These are phyloP conservation scores for Pseudogymnoascus sp. DNA, from an alignment of 2,329 filamentous ascomycete species.

Conservation along the genomic window DNA sequence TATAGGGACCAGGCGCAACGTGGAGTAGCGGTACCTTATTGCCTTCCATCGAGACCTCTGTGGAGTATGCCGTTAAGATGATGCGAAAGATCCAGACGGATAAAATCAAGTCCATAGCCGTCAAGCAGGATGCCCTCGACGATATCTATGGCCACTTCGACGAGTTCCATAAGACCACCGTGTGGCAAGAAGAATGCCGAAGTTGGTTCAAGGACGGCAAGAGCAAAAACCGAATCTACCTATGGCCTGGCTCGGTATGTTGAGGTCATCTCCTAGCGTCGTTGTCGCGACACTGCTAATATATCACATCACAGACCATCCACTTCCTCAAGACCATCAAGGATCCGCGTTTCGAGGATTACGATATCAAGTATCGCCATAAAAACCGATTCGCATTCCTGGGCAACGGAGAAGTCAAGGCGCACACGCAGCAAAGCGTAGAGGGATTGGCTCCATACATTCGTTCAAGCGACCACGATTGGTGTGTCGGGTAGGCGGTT, in stretches of 20 bases:
- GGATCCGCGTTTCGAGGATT: conserved; percentile 37
- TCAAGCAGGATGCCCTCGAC: conserved; percentile 31
- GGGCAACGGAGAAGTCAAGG: conserved; percentile 40
- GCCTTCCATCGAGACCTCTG: conserved; percentile 30
- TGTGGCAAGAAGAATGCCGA: conserved; percentile 34
- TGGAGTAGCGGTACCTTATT: conserved; percentile 39
- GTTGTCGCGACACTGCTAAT: background rate
- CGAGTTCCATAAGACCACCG: conserved; percentile 36
- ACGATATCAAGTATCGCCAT: conserved; percentile 35
- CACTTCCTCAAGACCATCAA: conserved; percentile 36
- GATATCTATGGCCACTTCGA: conserved; percentile 37
- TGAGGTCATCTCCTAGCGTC: conserved; percentile 18
- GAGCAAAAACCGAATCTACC: conserved; percentile 35
- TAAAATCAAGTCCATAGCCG: conserved; percentile 29
- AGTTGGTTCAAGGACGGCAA: conserved; percentile 42
- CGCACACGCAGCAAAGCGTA: conserved; percentile 34
- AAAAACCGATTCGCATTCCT: conserved; percentile 35
- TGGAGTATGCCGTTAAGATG: conserved; percentile 30
- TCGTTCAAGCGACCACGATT: conserved; percentile 38
- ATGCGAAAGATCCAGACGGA: conserved; percentile 29
- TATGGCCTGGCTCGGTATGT: conserved; percentile 44
- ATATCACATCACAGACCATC: conserved; percentile 34
- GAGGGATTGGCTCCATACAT: conserved; percentile 39
- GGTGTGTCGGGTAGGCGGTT: conserved; percentile 36
- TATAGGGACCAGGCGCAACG: conserved; percentile 35